These are phyloP conservation scores for Quillaja saponaria DNA, from an alignment of 306 rosid species.

Conservation along the genomic window DNA sequence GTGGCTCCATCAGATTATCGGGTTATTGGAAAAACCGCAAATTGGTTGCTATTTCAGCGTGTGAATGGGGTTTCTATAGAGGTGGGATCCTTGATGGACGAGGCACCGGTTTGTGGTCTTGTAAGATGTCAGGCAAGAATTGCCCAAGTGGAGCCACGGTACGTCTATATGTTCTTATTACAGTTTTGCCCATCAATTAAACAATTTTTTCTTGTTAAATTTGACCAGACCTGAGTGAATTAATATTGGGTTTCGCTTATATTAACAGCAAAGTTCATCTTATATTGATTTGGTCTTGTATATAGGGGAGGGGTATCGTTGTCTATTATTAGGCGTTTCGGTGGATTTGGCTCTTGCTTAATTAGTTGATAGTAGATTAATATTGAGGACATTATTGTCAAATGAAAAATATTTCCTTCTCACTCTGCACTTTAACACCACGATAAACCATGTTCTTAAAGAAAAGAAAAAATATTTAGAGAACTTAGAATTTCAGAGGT, in stretches of 20 bases:
- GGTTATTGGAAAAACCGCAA: slow-evolving; percentile 35
- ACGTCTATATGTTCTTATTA: too few species aligned
- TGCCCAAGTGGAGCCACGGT: slow-evolving; percentile 63
- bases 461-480: too few species aligned
- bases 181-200: too few species aligned
- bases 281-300: too few species aligned
- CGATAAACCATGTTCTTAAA: too few species aligned
- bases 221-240: background rate
- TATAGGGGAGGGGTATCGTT: too few species aligned
- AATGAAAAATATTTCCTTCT: background rate
- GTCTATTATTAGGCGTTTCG: too few species aligned
- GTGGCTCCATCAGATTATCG: slow-evolving; percentile 46
- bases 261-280: too few species aligned
- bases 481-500: background rate
- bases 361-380: too few species aligned
- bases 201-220: background rate
- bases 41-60: slow-evolving; percentile 40
- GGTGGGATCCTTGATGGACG: slow-evolving; percentile 53
- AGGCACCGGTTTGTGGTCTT: slow-evolving; percentile 51
- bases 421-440: background rate
- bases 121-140: slow-evolving; percentile 42
- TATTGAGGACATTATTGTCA: background rate
- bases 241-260: too few species aligned
- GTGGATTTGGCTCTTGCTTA: too few species aligned
- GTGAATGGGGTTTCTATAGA: slow-evolving; percentile 43